Conservation (phyloP, 129 eudicot species). For the Lonicera japonica region DNA sequence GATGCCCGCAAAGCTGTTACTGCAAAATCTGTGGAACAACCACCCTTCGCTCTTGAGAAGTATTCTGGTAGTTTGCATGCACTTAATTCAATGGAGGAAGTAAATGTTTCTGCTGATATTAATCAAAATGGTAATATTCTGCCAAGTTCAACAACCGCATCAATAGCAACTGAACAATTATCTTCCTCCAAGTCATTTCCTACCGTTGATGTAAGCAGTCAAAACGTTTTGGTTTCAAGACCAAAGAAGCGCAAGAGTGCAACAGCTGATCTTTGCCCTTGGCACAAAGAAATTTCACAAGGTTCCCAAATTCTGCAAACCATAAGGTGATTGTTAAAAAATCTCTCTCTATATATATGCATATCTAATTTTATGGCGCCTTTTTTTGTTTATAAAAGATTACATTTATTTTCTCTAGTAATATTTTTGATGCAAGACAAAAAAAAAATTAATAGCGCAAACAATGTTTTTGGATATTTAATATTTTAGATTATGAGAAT, state of each 20-base stretch:
- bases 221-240: conserved; percentile 23
- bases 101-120: conserved; percentile 27
- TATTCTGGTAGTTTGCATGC: conserved; percentile 33
- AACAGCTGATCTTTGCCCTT: conserved; percentile 41
- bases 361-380: too few species aligned
- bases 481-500: too few species aligned
- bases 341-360: too few species aligned
- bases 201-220: conserved; percentile 14
- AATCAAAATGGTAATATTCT: conserved; percentile 24
- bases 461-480: too few species aligned
- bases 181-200: conserved; percentile 24
- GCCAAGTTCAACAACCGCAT: conserved; percentile 24
- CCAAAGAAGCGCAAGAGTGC: conserved; percentile 55
- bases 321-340: conserved; percentile 38
- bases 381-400: too few species aligned
- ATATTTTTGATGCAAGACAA: too few species aligned
- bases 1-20: conserved; percentile 28
- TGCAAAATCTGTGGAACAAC: conserved; percentile 34
- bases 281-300: conserved; percentile 57
- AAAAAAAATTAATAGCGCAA: too few species aligned
- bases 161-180: conserved; percentile 25
- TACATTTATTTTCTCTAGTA: background rate
- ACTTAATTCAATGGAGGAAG: conserved; percentile 32
- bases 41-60: conserved; percentile 33
- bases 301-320: conserved; percentile 28